A percentile compares a stretch with the other conserved stretches of the same genome.
These are phyloP conservation scores for Grigorovia transvaalensis DNA, from an alignment of 805 yeast species.

Conservation along the genomic window DNA sequence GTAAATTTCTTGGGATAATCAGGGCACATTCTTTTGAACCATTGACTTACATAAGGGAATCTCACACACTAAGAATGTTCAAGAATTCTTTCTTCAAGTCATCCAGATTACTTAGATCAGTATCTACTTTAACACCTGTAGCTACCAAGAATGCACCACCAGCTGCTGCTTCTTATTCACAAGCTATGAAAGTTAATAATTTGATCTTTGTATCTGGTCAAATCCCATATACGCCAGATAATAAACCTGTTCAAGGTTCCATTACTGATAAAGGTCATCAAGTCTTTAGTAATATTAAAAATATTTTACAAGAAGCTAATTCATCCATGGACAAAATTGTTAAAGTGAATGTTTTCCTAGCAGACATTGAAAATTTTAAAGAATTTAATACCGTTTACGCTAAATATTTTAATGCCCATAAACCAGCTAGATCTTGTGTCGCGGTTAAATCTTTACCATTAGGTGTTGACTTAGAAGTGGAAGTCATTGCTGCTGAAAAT, in stretches of 20 bases:
- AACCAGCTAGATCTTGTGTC: constrained; percentile 96
- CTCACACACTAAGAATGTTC: constrained; percentile 7
- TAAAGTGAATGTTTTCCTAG: constrained; percentile 76
- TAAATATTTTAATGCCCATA: constrained; percentile 59
- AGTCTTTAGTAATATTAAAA: constrained; percentile 52
- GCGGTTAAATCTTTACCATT: constrained; percentile 87
- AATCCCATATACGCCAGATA: constrained; percentile 75
- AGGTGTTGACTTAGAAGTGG: constrained; percentile 76
- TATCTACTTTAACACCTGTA: constrained; percentile 33
- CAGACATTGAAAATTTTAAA: constrained; percentile 78
- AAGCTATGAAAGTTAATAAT: constrained; percentile 83
- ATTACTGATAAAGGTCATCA: constrained; percentile 69
- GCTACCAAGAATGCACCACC: constrained; percentile 78
- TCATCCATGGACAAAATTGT: constrained; percentile 74
- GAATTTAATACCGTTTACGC: constrained; percentile 77
- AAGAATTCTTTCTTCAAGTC: constrained; percentile 12
- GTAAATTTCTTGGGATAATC: no score
- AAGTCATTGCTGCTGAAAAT: constrained; percentile 74
- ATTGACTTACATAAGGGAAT: no score
- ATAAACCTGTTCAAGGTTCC: constrained; percentile 65
- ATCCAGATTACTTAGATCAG: constrained; percentile 10
- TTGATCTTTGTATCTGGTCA: constrained; percentile 90
- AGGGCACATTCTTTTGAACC: not conserved
- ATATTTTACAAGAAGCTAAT: constrained; percentile 72
- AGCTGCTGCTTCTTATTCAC: constrained; percentile 93